Evolutionary conservation across 2,329 filamentous ascomycete species (phyloP), one percentile per base, ranked within the genome.

Genomic region (Penicillium oxalicum): DNA sequence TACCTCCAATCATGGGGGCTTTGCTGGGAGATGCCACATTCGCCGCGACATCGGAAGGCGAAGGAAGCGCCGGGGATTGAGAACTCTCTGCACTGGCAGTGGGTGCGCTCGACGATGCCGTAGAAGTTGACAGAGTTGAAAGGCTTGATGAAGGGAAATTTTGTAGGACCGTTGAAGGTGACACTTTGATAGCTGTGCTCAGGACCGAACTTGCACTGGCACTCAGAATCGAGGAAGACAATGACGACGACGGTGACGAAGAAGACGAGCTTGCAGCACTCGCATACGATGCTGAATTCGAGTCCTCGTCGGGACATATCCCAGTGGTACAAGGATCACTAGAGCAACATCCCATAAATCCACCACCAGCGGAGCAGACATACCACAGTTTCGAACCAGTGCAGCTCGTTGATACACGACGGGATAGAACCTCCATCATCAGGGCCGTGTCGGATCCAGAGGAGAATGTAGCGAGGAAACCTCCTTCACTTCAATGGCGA

Each of bases 331-430:
- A 68, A 26, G 66, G 64, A 48, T 68, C 55, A 11, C 54, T 54
- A 8, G 63, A 63, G 40, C 67, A 69, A 45, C 67, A 69, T 39
- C 66, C 67, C 29, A 35, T 49, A 44, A 58, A 69, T 18, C 18
- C 18, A 28, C 43, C 28, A 0, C 58, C 60, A 36, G 33, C 47
- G 3, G 46, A 45, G 43, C 65, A 66, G 32, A 58, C 50, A 57
- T 67, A 68, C 52, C 53, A 67, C 40, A 40, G 50, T 33, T 55
- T 52, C 9, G 42, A 44, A 0, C 33, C 33, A 4, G n/a, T 9
- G 33, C 42, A 44, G 12, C 6, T 44, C 12, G 33, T 44, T 12
- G 18, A 35, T 5, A 13, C 28, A 11, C 42, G 42, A 44, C 24
- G 42, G 18, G 12, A 24, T 25, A 44, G 27, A 11, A n/a, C 24